Base-by-base conservation (phyloP, 352 stramenopile genomes). In the Globisporangium echinulatum region DNA sequence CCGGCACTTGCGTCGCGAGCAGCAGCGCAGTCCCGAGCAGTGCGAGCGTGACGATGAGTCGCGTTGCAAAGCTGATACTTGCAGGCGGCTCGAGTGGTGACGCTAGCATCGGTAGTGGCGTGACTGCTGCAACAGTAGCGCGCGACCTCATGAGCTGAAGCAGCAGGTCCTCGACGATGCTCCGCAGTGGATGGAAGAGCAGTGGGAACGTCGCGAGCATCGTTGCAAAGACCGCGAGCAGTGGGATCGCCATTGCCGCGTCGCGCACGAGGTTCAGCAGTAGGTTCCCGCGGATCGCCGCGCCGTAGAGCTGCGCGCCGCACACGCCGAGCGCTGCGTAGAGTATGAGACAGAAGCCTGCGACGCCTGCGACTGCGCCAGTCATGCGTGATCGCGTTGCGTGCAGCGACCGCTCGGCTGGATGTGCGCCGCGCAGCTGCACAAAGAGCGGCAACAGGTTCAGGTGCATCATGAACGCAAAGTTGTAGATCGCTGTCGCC, bases 391-490 rank as follows among this genome's bases (percentile, higher is more conserved):
- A 47, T 0, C 51, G 51, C 51, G 51, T 19, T 19, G 36, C 15
- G 5, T 7, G 7, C 14, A 53, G 50, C 69, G 79, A 49, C 55
- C 61, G 47, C 19, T 25, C 1, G 66, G 78, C 78, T 87, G 88
- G 55, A 84, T 85, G 44, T 59, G 67, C 3, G 40, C 77, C 77
- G 6, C 81, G 81, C 17, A 88, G 60, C 53, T 88, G 75, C 49
- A 87, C 79, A 59, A 89, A 93, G 10, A 91, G 69, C 67, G 83
- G 81, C 33, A 91, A 62, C 14, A 93, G 64, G 61, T 93, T 93
- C 59, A 93, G 60, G 33, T 93, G 83, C 75, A 89, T 87, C 79
- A 91, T 89, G 66, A 91, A 93, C n/a, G 79, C 81, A 59, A 87
- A 91, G 59, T 83, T 91, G 72, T 84, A 91, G 66, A 93, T 87